Evolutionary conservation across 176 grass and related monocot species (phyloP), one percentile per base, ranked within the genome.

Genomic region (Musa beccarii): DNA sequence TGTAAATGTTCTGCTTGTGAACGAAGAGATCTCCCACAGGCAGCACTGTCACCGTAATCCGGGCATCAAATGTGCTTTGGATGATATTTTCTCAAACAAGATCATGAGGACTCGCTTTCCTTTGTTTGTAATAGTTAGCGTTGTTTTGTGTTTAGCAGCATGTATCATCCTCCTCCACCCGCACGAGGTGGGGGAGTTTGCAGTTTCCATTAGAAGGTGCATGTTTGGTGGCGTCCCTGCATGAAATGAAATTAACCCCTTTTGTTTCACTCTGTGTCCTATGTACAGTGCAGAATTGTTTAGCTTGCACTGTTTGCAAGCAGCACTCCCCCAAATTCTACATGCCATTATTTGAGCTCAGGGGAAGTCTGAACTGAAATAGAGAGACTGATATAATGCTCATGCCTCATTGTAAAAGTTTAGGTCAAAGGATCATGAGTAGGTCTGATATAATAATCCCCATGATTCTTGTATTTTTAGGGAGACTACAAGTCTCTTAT

Each of bases 131-230:
- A 23, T 80, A 22, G 74, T 92, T 70, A 70, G 79, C 71, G 86
- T 86, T 75, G 73, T 99, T n/a, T 54, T 89, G 65, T 99, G 96
- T 79, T 83, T 99, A 24, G 70, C 85, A 26, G 88, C 91, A 8
- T 99, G 91, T 76, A 72, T 86, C 76, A 88, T 84, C 13, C 81
- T 99, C 67, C 81, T 94, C 69, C 96, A 99, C 63, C 96, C 91
- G 0, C 81, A 75, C 59, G 85, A 86, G 78, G 80, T 52, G n/a
- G 80, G 73, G 72, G 69, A 61, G 11, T 82, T 89, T 89, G 83
- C 78, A 54, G 57, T 78, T 53, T 78, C 93, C 50, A 89, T 92
- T 57, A 93, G 92, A 78, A 80, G 89, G 20, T 94, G 81, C 75
- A 80, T 88, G 79, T 92, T 83, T 28, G 84, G 88, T 14, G 61